Base-by-base conservation (phyloP, 805 yeast genomes). In the Wickerhamiella azyma region DNA sequence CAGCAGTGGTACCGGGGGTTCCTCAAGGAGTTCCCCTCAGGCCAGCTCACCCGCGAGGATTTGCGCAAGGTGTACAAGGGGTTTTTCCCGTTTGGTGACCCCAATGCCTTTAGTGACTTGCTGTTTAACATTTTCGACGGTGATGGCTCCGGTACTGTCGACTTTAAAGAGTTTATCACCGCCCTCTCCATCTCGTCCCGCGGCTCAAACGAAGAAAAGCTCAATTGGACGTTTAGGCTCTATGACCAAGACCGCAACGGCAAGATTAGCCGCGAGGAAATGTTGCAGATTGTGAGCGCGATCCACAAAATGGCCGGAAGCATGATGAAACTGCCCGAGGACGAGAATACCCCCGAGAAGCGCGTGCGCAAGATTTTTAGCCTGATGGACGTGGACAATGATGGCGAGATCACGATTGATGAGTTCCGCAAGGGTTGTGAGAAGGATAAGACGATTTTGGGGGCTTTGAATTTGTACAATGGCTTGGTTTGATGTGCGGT, bases 1-100 rank as follows among this genome's bases (percentile, higher is more conserved):
- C 97, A 92, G 63, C 98, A 89, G 60, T 92, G 99, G 99, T 89
- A 89, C 60, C 89, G 89, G 60, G 97, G 97, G 2, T 92, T 92
- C 56, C 68, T 81, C 37, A 73, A 96, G 59, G 98, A 92, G 62
- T 89, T 96, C 61, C 96, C 96, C 1, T 71, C 77, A 29, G 97
- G 97, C 1, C 88, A 81, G 60, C 69, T 92, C 24, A 76, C 86
- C 2, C 81, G 80, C 57, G 84, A 81, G 41, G 97, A 92, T 59
- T 85, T 92, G 62, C 77, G 81, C 53, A 85, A 84, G 62, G 88
- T 92, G 16, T 94, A 88, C 67, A 85, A 85, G 61, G 97, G 92
- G 59, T 92, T 89, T 63, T 92, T 92, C 70, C 99, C 99, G 16
- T 92, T 92, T 68, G 99, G 99, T 0, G 95, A 89, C 57, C 96